A percentile compares a stretch with the other conserved stretches of the same genome.
Evolutionary conservation across 805 yeast genomes (phyloP).

Genomic region (Saccharomycopsis fermentans): DNA sequence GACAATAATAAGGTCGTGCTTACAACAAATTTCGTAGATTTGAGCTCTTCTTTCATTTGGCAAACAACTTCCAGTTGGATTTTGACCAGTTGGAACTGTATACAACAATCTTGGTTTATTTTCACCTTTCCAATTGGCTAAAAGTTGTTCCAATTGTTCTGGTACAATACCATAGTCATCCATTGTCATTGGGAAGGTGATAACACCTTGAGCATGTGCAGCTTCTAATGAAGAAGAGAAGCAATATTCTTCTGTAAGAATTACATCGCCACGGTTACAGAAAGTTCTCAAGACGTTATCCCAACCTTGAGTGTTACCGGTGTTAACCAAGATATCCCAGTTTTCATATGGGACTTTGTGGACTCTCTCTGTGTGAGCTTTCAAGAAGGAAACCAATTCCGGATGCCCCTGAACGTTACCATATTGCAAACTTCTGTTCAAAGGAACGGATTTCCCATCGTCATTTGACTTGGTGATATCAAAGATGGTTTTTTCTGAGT

Average conservation of each 20-base stretch:
- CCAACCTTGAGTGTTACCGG: slow-evolving; percentile 89
- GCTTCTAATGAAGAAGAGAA: slow-evolving; percentile 82
- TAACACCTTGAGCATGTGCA: slow-evolving; percentile 61
- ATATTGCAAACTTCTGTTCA: slow-evolving; percentile 83
- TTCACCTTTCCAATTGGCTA: slow-evolving; percentile 59
- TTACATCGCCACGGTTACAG: slow-evolving; percentile 67
- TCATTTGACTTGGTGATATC: slow-evolving; percentile 35
- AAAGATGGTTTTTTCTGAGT: slow-evolving; percentile 25
- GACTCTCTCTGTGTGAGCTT: slow-evolving; percentile 58
- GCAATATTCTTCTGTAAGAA: slow-evolving; percentile 71
- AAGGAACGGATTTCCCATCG: slow-evolving; percentile 48
- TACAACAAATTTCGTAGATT: slow-evolving; percentile 68
- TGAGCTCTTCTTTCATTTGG: slow-evolving; percentile 64
- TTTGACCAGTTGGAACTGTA: slow-evolving; percentile 93
- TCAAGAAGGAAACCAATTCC: slow-evolving; percentile 56
- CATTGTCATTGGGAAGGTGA: slow-evolving; percentile 62
- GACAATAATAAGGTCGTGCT: slow-evolving; percentile 75
- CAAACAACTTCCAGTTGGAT: slow-evolving; percentile 91
- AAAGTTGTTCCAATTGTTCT: slow-evolving; percentile 46
- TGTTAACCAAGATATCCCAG: slow-evolving; percentile 64
- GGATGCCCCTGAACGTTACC: slow-evolving; percentile 79
- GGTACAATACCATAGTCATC: slow-evolving; percentile 76
- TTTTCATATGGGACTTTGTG: slow-evolving; percentile 41
- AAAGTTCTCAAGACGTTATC: slow-evolving; percentile 75
- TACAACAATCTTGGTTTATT: slow-evolving; percentile 76